These are phyloP conservation scores for Paxillus involutus DNA, from an alignment of 768 basidiomycete genomes.

Conservation along the genomic window DNA sequence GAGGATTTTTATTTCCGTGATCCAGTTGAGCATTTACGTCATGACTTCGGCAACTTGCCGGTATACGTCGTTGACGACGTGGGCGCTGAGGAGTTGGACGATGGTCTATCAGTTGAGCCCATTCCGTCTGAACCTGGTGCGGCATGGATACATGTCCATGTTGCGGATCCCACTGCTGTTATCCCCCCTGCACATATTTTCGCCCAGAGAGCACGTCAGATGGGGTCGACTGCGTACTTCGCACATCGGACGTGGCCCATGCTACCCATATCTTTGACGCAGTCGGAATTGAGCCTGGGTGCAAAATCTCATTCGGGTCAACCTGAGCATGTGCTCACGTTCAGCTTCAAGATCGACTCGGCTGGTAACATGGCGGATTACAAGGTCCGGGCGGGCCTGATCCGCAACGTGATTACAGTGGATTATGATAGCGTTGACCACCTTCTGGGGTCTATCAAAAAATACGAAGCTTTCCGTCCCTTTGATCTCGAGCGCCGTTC, in stretches of 20 bases:
- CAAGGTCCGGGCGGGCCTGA: conserved; percentile 66
- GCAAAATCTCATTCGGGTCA: conserved; percentile 26
- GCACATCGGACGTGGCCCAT: conserved; percentile 64
- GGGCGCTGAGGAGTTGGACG: conserved; percentile 84
- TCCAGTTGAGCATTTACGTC: conserved; percentile 66
- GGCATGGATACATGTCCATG: conserved; percentile 85
- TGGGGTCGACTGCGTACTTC: conserved; percentile 61
- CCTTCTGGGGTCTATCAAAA: conserved; percentile 35
- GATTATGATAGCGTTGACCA: conserved; percentile 71
- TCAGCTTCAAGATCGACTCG: conserved; percentile 69
- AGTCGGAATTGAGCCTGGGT: conserved; percentile 52
- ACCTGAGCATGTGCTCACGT: conserved; percentile 67
- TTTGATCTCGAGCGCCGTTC: conserved; percentile 13
- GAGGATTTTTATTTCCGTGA: conserved; percentile 68
- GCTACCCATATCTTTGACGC: conserved; percentile 61
- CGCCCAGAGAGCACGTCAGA: conserved; percentile 53
- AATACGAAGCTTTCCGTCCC: conserved; percentile 16
- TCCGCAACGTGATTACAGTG: conserved; percentile 64
- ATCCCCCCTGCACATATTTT: conserved; percentile 71
- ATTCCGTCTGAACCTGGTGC: conserved; percentile 56
- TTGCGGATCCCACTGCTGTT: conserved; percentile 87
- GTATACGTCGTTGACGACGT: conserved; percentile 89
- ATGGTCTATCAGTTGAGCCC: conserved; percentile 84
- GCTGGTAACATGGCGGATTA: conserved; percentile 69
- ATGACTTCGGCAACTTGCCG: conserved; percentile 79